Evolutionary conservation across 768 basidiomycete genomes (phyloP).

Genomic region (Podaxis sp.): DNA sequence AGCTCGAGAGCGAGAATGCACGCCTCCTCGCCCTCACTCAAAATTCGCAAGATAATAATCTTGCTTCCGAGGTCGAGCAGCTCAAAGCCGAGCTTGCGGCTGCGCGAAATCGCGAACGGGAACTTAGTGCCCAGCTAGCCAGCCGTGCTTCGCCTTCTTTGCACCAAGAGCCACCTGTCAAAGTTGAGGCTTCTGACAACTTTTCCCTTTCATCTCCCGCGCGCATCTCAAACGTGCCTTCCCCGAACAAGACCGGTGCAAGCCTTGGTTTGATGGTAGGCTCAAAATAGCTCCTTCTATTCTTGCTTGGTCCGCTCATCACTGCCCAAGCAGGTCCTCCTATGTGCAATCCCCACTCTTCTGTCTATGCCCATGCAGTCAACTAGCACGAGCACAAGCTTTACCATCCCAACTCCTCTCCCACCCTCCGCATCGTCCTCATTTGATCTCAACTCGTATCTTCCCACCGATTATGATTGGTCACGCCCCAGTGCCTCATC

Average conservation of each 20-base stretch:
- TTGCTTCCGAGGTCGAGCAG: conserved; percentile 61
- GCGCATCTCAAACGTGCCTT: conserved; percentile 36
- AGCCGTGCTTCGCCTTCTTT: conserved; percentile 25
- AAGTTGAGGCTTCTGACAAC: conserved; percentile 58
- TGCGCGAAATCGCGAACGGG: conserved; percentile 64
- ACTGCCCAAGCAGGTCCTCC: conserved; percentile 51
- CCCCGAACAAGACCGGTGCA: conserved; percentile 59
- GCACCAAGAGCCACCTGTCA: conserved; percentile 38
- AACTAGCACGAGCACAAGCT: conserved; percentile 48
- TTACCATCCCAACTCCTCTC: conserved; percentile 51
- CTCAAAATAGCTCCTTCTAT: conserved; percentile 6
- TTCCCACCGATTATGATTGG: conserved; percentile 59
- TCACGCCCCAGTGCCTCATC: conserved; percentile 33
- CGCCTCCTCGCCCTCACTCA: conserved; percentile 63
- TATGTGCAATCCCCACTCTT: conserved; percentile 74
- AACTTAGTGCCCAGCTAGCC: conserved; percentile 62
- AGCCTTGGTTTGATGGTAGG: conserved; percentile 48
- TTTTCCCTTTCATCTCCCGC: conserved; percentile 43
- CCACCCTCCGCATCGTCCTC: conserved; percentile 38
- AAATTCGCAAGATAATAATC: conserved; percentile 33
- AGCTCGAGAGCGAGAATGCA: conserved; percentile 82
- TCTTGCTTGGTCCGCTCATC: conserved; percentile 20
- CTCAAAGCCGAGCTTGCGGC: conserved; percentile 64
- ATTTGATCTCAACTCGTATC: conserved; percentile 46
- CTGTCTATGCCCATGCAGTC: conserved; percentile 65